These are phyloP conservation scores for Clarireedia monteithiana DNA, from an alignment of 2,329 filamentous ascomycete species.

Conservation along the genomic window DNA sequence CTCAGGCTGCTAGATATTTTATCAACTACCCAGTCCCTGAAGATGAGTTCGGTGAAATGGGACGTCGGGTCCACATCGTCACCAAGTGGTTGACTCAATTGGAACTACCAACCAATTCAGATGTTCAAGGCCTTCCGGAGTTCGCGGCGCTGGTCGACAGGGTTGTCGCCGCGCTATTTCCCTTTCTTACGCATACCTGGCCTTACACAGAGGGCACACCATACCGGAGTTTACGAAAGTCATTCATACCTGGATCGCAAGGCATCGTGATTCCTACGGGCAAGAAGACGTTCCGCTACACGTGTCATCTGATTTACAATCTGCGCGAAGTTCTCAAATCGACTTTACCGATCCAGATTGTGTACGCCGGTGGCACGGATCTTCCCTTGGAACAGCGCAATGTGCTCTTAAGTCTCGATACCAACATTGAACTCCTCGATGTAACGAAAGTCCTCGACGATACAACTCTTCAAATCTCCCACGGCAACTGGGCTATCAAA, in stretches of 20 bases:
- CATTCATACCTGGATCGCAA: not conserved
- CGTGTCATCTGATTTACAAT: not conserved
- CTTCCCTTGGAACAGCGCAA: not conserved
- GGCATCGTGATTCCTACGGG: not conserved
- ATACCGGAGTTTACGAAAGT: not conserved
- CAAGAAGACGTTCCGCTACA: not conserved
- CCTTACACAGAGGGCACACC: not conserved
- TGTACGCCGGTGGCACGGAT: not conserved
- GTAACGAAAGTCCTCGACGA: slow-evolving; percentile 4
- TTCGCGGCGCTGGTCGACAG: not conserved
- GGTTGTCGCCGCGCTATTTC: not conserved
- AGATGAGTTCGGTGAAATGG: not conserved
- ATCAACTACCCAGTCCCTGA: not conserved
- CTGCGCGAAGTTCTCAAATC: not conserved
- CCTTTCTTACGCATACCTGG: not conserved
- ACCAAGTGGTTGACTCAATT: not conserved
- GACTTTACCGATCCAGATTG: not conserved
- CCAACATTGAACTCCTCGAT: slow-evolving; percentile 8
- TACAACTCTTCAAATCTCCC: not conserved
- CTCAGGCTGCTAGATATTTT: not conserved
- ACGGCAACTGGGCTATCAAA: slow-evolving; percentile 33
- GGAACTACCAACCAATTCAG: not conserved
- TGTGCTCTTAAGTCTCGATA: not conserved
- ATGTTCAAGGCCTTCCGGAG: not conserved
- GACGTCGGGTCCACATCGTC: not conserved